phyloP scores from a whole-genome alignment of 345 rosid species.

The Eucalyptus cloeziana region DNA sequence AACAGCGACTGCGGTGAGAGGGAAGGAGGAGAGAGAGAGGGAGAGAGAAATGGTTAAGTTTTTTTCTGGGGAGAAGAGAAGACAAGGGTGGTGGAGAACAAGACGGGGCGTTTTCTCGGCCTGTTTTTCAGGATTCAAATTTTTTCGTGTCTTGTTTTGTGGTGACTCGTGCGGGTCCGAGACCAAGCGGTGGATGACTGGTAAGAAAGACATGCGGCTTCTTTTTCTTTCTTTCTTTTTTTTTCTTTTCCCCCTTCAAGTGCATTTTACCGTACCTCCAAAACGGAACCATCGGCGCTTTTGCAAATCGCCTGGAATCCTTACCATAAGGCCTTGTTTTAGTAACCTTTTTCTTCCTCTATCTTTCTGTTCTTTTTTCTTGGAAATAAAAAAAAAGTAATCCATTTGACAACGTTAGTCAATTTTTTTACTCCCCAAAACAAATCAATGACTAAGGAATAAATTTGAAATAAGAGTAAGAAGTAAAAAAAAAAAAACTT shows the following conservation, averaged over 20 bases:
- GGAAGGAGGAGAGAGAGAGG: no score
- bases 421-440: no score
- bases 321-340: neutral
- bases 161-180: neutral
- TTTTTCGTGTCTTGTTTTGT: neutral
- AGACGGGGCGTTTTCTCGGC: neutral
- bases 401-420: rapidly evolving
- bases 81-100: neutral
- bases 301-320: neutral
- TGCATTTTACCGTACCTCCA: neutral
- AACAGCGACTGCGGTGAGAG: neutral
- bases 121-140: neutral
- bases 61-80: neutral
- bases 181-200: neutral
- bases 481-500: no score
- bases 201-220: neutral
- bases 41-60: neutral
- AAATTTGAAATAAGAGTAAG: no score
- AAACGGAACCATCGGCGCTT: neutral
- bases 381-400: no score
- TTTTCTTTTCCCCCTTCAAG: rapidly evolving
- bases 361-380: no score
- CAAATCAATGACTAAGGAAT: no score
- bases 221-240: no score
- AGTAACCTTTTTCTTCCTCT: no score